phyloP scores from a whole-genome alignment of 345 rosid genomes.

The Cardiospermum halicacabum region DNA sequence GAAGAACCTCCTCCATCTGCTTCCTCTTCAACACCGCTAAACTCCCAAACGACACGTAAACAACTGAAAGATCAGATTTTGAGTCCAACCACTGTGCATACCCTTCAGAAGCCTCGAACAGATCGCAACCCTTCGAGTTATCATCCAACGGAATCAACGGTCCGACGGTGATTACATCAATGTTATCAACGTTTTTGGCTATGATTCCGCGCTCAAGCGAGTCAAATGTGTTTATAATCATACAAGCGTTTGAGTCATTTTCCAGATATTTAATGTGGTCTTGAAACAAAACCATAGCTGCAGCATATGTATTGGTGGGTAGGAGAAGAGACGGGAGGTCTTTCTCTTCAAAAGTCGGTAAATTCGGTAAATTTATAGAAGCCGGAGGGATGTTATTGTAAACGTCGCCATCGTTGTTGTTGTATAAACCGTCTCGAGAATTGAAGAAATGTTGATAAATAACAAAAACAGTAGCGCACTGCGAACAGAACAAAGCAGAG shows the following conservation, averaged over 20 bases:
- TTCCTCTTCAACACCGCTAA: conserved; percentile 9
- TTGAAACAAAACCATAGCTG: not conserved
- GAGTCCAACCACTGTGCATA: conserved; percentile 26
- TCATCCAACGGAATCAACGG: conserved; percentile 16
- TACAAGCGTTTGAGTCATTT: conserved; percentile 6
- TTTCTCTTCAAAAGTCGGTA: conserved; percentile 3
- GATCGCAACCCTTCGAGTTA: not conserved
- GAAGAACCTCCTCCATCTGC: conserved; percentile 34
- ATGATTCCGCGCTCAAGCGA: conserved; percentile 23
- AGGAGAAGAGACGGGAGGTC: conserved; percentile 22
- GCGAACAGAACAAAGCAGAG: conserved; percentile 10
- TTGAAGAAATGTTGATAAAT: conserved; percentile 15
- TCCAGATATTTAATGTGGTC: conserved; percentile 19
- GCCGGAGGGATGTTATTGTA: not conserved
- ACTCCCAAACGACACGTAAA: conserved; percentile 42
- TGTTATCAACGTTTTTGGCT: conserved; percentile 10
- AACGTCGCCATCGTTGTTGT: no score
- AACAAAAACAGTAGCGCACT: conserved; percentile 11
- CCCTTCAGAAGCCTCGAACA: not conserved
- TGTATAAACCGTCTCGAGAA: not conserved
- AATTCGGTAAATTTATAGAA: conserved; percentile 6
- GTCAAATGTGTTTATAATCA: conserved; percentile 35
- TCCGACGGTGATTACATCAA: conserved; percentile 27
- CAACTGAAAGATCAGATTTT: conserved; percentile 23
- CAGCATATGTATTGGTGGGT: not conserved